Evolutionary conservation across 1,284 basidiomycete species (phyloP).

Genomic region (Ceratobasidium sp.): DNA sequence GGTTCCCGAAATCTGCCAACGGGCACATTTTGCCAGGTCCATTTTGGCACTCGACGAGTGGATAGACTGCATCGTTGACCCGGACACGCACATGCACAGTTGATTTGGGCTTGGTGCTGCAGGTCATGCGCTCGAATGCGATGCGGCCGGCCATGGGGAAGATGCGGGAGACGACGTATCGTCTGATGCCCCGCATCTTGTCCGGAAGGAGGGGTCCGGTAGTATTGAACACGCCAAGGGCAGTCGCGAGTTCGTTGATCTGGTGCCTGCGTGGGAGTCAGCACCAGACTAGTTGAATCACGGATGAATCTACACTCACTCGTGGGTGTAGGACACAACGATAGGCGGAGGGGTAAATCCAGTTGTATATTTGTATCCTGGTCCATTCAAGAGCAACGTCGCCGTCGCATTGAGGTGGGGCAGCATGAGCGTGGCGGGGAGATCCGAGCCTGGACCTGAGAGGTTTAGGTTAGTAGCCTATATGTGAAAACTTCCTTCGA

Average conservation of each 20-base stretch:
- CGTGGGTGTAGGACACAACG: slow-evolving; percentile 37
- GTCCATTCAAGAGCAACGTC: slow-evolving; percentile 33
- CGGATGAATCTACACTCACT: background rate
- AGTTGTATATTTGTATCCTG: slow-evolving; percentile 26
- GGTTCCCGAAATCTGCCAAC: slow-evolving; percentile 15
- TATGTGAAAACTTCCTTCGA: background rate
- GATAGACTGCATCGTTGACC: slow-evolving; percentile 38
- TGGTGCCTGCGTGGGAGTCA: slow-evolving; percentile 5
- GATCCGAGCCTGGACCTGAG: slow-evolving; percentile 15
- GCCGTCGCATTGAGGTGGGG: slow-evolving; percentile 31
- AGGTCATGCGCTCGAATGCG: slow-evolving; percentile 42
- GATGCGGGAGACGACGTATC: slow-evolving; percentile 28
- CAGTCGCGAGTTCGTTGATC: slow-evolving; percentile 21
- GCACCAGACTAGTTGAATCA: background rate
- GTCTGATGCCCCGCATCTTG: slow-evolving; percentile 8
- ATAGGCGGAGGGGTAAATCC: slow-evolving; percentile 33
- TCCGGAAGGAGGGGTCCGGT: slow-evolving; percentile 8
- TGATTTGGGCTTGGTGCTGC: slow-evolving; percentile 4
- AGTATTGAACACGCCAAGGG: slow-evolving; percentile 22
- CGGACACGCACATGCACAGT: slow-evolving; percentile 24
- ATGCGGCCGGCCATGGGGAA: slow-evolving; percentile 34
- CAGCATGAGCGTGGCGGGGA: slow-evolving; percentile 36
- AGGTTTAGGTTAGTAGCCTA: background rate
- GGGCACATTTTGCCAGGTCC: slow-evolving; percentile 30
- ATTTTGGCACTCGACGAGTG: slow-evolving; percentile 20